Evolutionary conservation across 805 yeast species (phyloP), one percentile per base, ranked within the genome.

Genomic region (Myxozyma kluyveri): DNA sequence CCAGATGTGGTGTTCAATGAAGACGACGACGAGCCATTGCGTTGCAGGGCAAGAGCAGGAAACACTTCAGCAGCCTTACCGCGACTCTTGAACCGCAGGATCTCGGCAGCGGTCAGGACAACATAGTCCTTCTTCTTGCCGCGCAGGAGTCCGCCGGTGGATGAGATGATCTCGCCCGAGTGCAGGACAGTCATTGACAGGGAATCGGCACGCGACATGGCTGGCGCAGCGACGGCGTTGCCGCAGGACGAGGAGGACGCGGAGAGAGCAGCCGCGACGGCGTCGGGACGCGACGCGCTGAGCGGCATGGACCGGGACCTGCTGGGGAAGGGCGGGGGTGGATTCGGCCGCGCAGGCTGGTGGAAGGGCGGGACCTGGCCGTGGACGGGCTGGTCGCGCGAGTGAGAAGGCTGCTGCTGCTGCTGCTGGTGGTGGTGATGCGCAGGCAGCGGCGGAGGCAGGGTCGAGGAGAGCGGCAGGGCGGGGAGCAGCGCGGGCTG

Each of bases 111-210:
- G 31, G 64, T 61, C 36, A 61, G 54, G 14, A 61, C 64, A 18
- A 61, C 14, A 27, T 38, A 61, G 17, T 61, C 63, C 21, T 24
- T 36, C 42, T 59, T 61, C 45, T 59, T 61, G 24, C 60, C 57
- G 18, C 64, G 59, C 7, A 60, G 49, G 23, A 60, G 54, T n/a
- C n/a, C n/a, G n/a, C 61, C 57, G 6, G 60, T 32, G 22, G 52
- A 27, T 14, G 61, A 47, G 38, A 52, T 45, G 29, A 61, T 60
- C 36, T 60, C 60, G 22, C 62, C 60, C 9, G 68, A 19, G 37
- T 53, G 47, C 14, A 53, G n/a, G n/a, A 52, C 21, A 10, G 33
- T 9, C 9, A 29, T 14, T 29, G 33, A 21, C 44, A 6, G 32
- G 6, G 26, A 21, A 5, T n/a, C 22, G 23, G 22, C 12, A 22